Evolutionary conservation across 495 filamentous ascomycete species (phyloP).

Genomic region (Cenococcum geophilum): DNA sequence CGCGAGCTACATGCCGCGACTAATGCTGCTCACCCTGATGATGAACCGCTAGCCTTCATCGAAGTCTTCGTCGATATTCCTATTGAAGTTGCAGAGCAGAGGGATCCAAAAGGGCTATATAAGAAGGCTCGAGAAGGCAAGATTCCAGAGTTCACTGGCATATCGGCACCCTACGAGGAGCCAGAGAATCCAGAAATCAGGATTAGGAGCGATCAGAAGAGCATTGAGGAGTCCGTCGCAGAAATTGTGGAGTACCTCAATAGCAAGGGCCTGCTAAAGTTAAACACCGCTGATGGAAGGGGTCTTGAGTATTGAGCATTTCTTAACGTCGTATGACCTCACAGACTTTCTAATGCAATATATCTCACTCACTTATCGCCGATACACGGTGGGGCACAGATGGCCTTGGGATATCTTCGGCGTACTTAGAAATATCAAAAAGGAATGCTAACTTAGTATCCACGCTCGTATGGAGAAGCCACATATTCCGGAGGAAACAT

Average conservation of each 20-base stretch:
- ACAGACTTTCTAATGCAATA: background rate
- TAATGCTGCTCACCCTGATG: constrained; percentile 41
- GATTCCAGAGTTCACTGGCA: constrained; percentile 96
- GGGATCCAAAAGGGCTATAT: constrained; percentile 95
- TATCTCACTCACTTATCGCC: background rate
- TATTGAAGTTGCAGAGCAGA: constrained; percentile 81
- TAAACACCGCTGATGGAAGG: constrained; percentile 27
- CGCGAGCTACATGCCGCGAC: constrained; percentile 62
- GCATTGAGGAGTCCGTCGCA: constrained; percentile 76
- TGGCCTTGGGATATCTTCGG: background rate
- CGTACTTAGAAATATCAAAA: too few species aligned
- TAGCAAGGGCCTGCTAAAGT: constrained; percentile 53
- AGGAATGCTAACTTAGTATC: too few species aligned
- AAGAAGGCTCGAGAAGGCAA: constrained; percentile 90
- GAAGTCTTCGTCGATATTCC: constrained; percentile 89
- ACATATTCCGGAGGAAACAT: too few species aligned
- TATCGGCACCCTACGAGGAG: constrained; percentile 88
- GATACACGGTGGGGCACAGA: background rate
- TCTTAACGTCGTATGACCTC: background rate
- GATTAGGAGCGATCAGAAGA: constrained; percentile 67
- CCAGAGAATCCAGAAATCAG: constrained; percentile 81
- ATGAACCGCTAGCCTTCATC: constrained; percentile 72
- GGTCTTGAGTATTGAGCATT: constrained; percentile 24
- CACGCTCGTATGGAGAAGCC: too few species aligned
- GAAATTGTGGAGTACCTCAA: constrained; percentile 78